Base-by-base conservation (phyloP, 2,329 filamentous ascomycete genomes). In the Diaporthe humulicola region DNA sequence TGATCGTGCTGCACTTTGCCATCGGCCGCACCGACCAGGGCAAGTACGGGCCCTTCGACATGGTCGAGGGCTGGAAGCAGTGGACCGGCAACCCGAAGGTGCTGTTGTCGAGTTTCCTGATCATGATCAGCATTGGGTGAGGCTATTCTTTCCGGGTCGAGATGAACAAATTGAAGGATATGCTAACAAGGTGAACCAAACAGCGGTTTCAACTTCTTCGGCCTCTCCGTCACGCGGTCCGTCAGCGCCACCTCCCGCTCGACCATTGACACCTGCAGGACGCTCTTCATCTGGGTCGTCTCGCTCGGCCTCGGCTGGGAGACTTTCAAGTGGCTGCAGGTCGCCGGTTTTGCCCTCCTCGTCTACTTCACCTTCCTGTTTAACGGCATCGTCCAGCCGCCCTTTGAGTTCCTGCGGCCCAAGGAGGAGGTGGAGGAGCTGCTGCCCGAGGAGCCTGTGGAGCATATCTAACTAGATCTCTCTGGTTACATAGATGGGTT, bases 171-270 rank as follows among this genome's bases (percentile, higher is more conserved):
- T 14, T 5, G 12, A 22, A 48, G n/a, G n/a, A 14, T n/a, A 2
- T 40, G n/a, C 57, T 76, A 76, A 78, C 40, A 56, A 61, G 45
- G 10, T 9, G n/a, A 28, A 3, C 19, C 9, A 58, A 15, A 42
- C 77, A 97, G 95, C 77, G 96, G 96, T 71, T 99, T 98, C 90
- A 99, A 99, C 86, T 99, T 98, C 88, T 99, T 99, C 84, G 97
- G 97, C 10, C 90, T 99, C 14, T 97, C 94, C 0, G 96, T 99
- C 12, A 99, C 97, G 0, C 92, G 95, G 75, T 92, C 86, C 76
- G 95, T 99, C 78, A 97, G 94, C 77, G 97, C 97, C 15, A 99
- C 97, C 0, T 95, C 96, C 1, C 92, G 97, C 76, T 98, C 95
- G 42, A 98, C 96, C 42, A 98, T 99, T 80, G 97, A 99, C 84